Base-by-base conservation (phyloP, 768 basidiomycete genomes). In the Kwoniella dendrophila region DNA sequence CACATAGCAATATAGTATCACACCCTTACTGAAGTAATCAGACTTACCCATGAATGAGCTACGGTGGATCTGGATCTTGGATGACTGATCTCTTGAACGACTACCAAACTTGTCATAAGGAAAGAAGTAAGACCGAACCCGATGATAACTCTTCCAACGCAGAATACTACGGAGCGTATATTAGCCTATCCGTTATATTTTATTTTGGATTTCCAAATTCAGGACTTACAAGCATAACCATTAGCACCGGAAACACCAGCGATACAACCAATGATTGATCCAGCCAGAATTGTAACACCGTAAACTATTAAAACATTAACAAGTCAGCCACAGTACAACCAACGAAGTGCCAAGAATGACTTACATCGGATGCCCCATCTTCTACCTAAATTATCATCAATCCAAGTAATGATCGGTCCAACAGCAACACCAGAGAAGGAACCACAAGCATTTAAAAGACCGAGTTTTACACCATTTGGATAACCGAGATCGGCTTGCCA, bases 21-120 rank as follows among this genome's bases (percentile, higher is more conserved):
- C n/a, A n/a, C n/a, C n/a, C n/a, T 20, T 36, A 16, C 12, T 20
- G 29, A 43, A 0, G 22, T 18, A 24, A 7, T 16, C 16, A 29
- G 14, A 63, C 69, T 52, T 41, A 76, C 76, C 78, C 79, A 80
- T 18, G 75, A 73, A 30, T 71, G 70, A 12, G 78, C 75, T 29
- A 80, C 64, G 27, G 65, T 54, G 7, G 63, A 56, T 40, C 79
- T 64, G 24, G 64, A 67, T 55, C 79, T 65, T n/a, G 80, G 80
- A 68, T 81, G 80, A 6, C 77, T 73, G 45, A 80, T 74, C 69
- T 81, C 80, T 58, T 79, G 78, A 4, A 79, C 72, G 27, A 80
- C 75, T 24, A 78, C 68, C 41, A 78, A 64, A 2, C 74, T 76
- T 0, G 79, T 79, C 72, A 78, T 76, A 43, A 79, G 70, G 74